Percentiles rank a stretch among this genome's conserved stretches.
Evolutionary conservation across 2,329 filamentous ascomycete species (phyloP).

Genomic region (Stagonosporopsis cucurbitacearum): DNA sequence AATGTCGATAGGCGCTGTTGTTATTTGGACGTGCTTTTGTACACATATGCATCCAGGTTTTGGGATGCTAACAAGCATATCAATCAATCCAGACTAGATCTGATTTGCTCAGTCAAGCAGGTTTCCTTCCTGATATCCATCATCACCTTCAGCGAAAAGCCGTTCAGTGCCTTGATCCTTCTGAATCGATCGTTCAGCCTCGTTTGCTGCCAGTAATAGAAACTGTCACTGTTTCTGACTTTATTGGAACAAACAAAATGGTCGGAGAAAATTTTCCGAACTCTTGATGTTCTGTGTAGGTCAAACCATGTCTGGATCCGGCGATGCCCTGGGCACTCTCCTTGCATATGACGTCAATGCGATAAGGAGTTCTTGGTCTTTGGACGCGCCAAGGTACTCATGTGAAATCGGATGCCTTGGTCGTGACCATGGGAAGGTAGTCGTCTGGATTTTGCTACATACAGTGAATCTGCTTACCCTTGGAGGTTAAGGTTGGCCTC

Average conservation of each 20-base stretch:
- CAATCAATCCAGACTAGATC: too few relatives aligned
- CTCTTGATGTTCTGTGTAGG: neutral
- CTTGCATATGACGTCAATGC: neutral
- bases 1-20: too few relatives aligned
- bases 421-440: neutral
- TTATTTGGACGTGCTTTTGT: too few relatives aligned
- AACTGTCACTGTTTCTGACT: neutral
- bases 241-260: neutral
- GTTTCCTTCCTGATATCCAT: too few relatives aligned
- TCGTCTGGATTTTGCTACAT: neutral
- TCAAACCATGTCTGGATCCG: neutral
- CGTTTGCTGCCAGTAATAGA: neutral
- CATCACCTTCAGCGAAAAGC: too few relatives aligned
- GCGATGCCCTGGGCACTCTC: neutral
- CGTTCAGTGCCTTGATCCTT: neutral
- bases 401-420: neutral
- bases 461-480: neutral
- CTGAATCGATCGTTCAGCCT: neutral
- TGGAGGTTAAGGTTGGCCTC: neutral
- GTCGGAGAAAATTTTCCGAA: neutral
- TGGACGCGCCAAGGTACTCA: neutral
- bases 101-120: too few relatives aligned
- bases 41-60: too few relatives aligned
- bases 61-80: too few relatives aligned
- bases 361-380: neutral